Conservation (phyloP, 2,329 filamentous ascomycete genomes). For the Aspergillaceae sp. region DNA sequence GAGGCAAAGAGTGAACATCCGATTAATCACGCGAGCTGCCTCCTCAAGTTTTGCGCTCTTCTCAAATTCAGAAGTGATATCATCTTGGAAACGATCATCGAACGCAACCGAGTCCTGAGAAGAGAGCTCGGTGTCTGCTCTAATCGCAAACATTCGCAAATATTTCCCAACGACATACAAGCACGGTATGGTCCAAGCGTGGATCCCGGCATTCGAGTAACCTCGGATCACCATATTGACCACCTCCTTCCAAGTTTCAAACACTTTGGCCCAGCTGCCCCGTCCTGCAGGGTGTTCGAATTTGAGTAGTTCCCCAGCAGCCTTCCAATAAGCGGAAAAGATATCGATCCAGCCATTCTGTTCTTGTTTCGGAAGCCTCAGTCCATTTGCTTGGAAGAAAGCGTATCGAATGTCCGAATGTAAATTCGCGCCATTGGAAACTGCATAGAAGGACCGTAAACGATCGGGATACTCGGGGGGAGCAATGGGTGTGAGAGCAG, state of each 20-base stretch:
- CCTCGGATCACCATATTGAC: conserved; percentile 68
- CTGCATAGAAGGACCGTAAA: conserved; percentile 61
- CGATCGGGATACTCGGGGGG: conserved; percentile 55
- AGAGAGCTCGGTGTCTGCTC: conserved; percentile 66
- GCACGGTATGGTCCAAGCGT: conserved; percentile 87
- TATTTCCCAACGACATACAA: conserved; percentile 83
- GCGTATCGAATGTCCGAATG: conserved; percentile 62
- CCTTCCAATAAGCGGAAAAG: conserved; percentile 76
- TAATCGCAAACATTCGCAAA: conserved; percentile 78
- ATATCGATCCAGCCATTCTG: conserved; percentile 78
- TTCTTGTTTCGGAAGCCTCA: conserved; percentile 57
- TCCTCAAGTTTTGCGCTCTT: conserved; percentile 84
- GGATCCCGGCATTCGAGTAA: conserved; percentile 66
- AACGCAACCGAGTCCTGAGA: conserved; percentile 41
- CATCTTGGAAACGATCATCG: conserved; percentile 59
- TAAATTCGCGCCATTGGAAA: conserved; percentile 57
- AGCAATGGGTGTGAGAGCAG: conserved; percentile 63
- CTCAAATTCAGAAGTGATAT: conserved; percentile 66
- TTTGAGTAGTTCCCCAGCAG: conserved; percentile 62
- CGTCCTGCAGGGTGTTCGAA: conserved; percentile 47
- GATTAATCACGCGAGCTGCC: conserved; percentile 80
- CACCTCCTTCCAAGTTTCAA: conserved; percentile 81
- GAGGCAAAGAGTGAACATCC: conserved; percentile 83
- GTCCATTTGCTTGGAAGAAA: conserved; percentile 55
- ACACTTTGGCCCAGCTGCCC: conserved; percentile 72